These are phyloP conservation scores for Macrophomina pseudophaseolina DNA, from an alignment of 2,329 filamentous ascomycete species.

Conservation along the genomic window DNA sequence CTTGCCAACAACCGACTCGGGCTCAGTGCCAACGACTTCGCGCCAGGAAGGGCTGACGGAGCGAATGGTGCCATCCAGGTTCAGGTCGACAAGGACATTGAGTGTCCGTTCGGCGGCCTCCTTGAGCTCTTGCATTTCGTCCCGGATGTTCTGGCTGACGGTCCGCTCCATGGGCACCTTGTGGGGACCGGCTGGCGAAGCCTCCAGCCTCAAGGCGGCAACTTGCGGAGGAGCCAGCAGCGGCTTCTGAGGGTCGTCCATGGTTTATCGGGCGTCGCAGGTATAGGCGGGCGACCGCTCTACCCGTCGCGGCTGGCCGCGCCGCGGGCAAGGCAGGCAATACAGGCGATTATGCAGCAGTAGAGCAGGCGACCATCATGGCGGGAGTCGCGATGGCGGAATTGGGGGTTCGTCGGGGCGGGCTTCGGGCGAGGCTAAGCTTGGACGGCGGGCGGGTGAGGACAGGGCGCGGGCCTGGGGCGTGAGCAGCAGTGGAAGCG, in stretches of 20 bases:
- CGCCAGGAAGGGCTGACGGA: conserved; percentile 98
- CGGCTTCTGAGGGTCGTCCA: conserved; percentile 31
- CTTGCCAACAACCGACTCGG: conserved; percentile 74
- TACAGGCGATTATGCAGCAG: conserved; percentile 37
- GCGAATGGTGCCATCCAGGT: conserved; percentile 85
- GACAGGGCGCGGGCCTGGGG: background rate
- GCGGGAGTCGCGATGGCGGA: conserved; percentile 21
- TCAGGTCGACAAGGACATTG: conserved; percentile 94
- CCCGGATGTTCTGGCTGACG: conserved; percentile 86
- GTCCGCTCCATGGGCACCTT: conserved; percentile 62
- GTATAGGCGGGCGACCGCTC: conserved; percentile 20
- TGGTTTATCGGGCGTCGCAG: conserved; percentile 18
- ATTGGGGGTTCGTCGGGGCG: conserved; percentile 14
- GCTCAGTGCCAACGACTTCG: conserved; percentile 83
- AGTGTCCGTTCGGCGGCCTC: conserved; percentile 95
- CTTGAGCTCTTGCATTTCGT: conserved; percentile 90
- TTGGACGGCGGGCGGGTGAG: background rate
- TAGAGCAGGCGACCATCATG: conserved; percentile 42
- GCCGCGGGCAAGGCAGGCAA: conserved; percentile 39
- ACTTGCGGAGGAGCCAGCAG: conserved; percentile 52
- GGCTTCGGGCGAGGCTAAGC: conserved; percentile 1
- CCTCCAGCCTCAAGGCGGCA: conserved; percentile 49
- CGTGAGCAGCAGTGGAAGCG: background rate
- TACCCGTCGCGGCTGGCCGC: conserved; percentile 29
- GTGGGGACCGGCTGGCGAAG: conserved; percentile 34